Evolutionary conservation across 139 green algal genomes (phyloP).

Genomic region (Helicosporidium sp.): DNA sequence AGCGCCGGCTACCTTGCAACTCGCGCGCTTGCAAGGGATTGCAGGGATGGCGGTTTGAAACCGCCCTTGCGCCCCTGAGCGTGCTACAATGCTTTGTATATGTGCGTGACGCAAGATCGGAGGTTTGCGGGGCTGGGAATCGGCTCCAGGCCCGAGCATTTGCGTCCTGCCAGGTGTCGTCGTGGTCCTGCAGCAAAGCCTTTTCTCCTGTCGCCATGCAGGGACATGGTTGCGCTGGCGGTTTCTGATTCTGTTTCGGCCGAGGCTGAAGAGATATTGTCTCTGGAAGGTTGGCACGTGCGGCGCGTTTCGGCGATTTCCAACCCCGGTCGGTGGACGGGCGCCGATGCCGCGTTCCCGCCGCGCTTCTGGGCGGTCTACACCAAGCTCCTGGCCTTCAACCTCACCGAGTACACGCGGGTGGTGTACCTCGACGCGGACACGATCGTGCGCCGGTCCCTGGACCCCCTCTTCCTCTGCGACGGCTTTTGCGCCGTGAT

Average conservation of each 20-base stretch:
- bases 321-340: constrained; percentile 29
- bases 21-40: no score
- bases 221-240: no score
- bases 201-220: neutral
- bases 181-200: neutral
- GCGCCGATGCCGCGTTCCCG: constrained; percentile 15
- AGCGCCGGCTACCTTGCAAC: no score
- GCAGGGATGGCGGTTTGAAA: no score
- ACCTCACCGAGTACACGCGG: constrained; percentile 37
- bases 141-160: no score
- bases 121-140: no score
- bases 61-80: no score
- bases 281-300: constrained; percentile 33
- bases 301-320: constrained; percentile 16
- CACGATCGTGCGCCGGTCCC: constrained; percentile 33
- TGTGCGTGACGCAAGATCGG: no score
- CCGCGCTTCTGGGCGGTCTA: constrained; percentile 47
- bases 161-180: neutral
- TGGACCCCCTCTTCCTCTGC: constrained; percentile 48
- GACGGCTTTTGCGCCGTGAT: constrained; percentile 47
- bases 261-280: neutral
- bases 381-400: constrained; percentile 58
- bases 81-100: no score
- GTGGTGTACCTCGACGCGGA: constrained; percentile 60
- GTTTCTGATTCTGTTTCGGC: neutral